These are phyloP conservation scores for Eucalyptus tenuipes DNA, from an alignment of 345 rosid species.

Conservation along the genomic window DNA sequence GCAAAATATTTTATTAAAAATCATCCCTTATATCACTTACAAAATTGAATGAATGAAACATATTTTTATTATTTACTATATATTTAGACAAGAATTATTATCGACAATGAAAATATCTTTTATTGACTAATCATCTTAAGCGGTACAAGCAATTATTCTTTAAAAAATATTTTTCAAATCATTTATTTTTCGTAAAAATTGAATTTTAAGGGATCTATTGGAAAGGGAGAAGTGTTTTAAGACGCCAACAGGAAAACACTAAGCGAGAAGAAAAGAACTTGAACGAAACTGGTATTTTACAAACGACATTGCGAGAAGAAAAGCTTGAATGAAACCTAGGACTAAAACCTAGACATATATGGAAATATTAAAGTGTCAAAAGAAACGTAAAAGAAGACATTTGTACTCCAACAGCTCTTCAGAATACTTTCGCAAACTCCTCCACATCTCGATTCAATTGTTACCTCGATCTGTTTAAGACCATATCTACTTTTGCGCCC, in stretches of 20 bases:
- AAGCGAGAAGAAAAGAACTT: background rate
- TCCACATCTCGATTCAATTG: background rate
- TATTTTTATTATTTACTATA: background rate
- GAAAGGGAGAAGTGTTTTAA: background rate
- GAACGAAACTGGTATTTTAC: background rate
- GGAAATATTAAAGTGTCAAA: background rate
- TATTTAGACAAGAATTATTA: background rate
- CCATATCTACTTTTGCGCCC: too few species aligned
- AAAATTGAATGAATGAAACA: background rate
- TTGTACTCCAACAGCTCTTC: background rate
- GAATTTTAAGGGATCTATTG: background rate
- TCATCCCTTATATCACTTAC: accelerated
- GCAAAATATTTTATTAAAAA: background rate
- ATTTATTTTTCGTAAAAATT: background rate
- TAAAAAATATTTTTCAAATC: background rate
- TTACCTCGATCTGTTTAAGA: background rate
- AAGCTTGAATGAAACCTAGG: background rate
- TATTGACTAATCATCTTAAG: background rate
- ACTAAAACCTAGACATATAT: background rate
- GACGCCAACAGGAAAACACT: background rate
- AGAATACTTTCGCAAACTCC: background rate
- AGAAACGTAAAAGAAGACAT: background rate
- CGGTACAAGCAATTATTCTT: accelerated
- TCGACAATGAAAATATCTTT: background rate
- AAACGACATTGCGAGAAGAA: background rate